A percentile compares a stretch with the other conserved stretches of the same genome.
Evolutionary conservation across 2,329 filamentous ascomycete genomes (phyloP).

Genomic region (Amphichorda felina): DNA sequence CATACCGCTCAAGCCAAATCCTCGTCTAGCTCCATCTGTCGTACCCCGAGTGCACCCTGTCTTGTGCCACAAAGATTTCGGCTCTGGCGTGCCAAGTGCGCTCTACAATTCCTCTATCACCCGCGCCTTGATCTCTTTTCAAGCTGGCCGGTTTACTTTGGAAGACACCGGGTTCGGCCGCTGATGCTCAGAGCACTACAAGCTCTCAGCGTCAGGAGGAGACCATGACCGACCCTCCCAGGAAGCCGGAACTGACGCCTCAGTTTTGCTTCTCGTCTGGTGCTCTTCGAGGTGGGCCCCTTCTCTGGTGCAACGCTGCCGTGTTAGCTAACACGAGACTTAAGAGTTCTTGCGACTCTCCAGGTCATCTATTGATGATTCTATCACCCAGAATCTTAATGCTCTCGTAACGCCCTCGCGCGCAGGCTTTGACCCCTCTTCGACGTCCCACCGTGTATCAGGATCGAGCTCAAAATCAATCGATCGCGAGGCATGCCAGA

Average conservation of each 20-base stretch:
- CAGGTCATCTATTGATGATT: conserved; percentile 77
- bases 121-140: too few species aligned
- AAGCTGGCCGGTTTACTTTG: conserved; percentile 39
- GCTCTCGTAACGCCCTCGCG: conserved; percentile 67
- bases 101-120: too few species aligned
- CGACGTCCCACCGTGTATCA: conserved; percentile 53
- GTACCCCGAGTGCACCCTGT: too few species aligned
- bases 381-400: conserved; percentile 87
- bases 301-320: neutral
- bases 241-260: conserved; percentile 46
- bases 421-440: conserved; percentile 65
- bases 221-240: conserved; percentile 34
- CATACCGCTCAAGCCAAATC: too few species aligned
- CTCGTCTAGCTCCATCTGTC: too few species aligned
- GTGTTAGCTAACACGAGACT: neutral
- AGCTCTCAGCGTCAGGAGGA: conserved; percentile 15
- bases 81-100: neutral
- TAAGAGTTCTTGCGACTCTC: conserved; percentile 86
- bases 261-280: conserved; percentile 69
- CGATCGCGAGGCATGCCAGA: conserved; percentile 48
- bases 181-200: conserved; percentile 21
- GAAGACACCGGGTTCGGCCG: conserved; percentile 26
- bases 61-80: neutral
- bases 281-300: conserved; percentile 49
- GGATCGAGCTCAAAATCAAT: conserved; percentile 41